Evolutionary conservation across 2,329 filamentous ascomycete species (phyloP), one percentile per base, ranked within the genome.

Genomic region (Aspergillus ibericus): DNA sequence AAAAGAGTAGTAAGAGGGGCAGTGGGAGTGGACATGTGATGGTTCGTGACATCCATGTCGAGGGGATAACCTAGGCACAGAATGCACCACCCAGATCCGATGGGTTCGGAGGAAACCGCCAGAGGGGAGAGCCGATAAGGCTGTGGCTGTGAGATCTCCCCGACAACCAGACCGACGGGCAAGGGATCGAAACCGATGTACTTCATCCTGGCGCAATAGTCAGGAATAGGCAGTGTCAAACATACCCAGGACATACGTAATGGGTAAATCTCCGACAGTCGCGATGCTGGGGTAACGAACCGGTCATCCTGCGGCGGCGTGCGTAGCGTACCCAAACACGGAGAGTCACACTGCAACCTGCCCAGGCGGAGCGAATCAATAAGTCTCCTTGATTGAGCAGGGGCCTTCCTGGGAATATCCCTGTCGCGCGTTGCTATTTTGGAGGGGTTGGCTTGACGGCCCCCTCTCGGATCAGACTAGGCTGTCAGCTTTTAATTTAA

Each of bases 331-430:
- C 44, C 32, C 22, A 48, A n/a, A 48, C 25, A 29, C 25, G 25
- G 27, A 48, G 44, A 16, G 44, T 48, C 32, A 48, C 44, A 48
- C 44, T 42, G 18, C 38, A 42, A 42, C 18, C 20, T 42, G 18
- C 38, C 38, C 38, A 42, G 38, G 18, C 38, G 18, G 38, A 42
- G 22, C 10, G 10, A 32, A 48, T 48, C 25, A 48, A 48, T 32
- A 48, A 32, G 44, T 32, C 44, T 48, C 44, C 44, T 48, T 48
- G 44, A 48, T 48, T 48, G 44, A 48, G 44, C 44, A 48, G 27
- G 44, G 44, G n/a, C 44, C 44, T 48, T 32, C 22, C 44, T 29
- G 44, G 44, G 44, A 29, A 15, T n/a, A 48, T 48, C 44, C 44
- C 44, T 48, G 44, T 48, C 44, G n/a, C 18, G 44, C 25, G 44